A percentile compares a stretch with the other conserved stretches of the same genome.
Evolutionary conservation across 139 green algal genomes (phyloP).

Genomic region (Dunaliella sp.): DNA sequence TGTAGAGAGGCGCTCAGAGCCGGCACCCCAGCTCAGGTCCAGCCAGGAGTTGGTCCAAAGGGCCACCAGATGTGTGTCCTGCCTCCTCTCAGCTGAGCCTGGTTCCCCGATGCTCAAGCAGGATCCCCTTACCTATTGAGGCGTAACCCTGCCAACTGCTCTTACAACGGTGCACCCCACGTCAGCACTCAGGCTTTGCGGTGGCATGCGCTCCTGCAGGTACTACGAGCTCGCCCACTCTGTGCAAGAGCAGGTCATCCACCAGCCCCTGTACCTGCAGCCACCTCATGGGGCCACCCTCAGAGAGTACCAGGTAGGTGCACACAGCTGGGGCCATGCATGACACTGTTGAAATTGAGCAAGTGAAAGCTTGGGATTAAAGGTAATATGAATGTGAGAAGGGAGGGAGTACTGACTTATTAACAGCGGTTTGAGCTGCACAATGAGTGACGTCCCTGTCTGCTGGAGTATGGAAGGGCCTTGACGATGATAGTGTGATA

Average conservation of each 20-base stretch:
- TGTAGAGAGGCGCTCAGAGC: too few species aligned
- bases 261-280: conserved; percentile 29
- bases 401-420: too few species aligned
- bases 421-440: too few species aligned
- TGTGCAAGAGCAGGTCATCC: conserved; percentile 33
- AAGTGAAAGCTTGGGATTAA: too few species aligned
- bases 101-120: not conserved
- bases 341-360: too few species aligned
- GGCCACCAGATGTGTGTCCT: not conserved
- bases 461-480: too few species aligned
- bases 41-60: not conserved
- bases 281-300: conserved; percentile 31
- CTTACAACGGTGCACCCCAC: not conserved
- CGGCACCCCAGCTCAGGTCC: too few species aligned
- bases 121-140: not conserved
- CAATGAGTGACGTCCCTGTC: too few species aligned
- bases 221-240: conserved; percentile 49
- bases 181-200: not conserved
- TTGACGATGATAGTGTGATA: too few species aligned
- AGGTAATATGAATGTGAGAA: too few species aligned
- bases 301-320: conserved; percentile 46
- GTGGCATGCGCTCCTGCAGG: conserved; percentile 6
- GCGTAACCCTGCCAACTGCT: not conserved
- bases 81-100: not conserved
- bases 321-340: too few species aligned